Conservation (phyloP, 2,329 filamentous ascomycete species). For the Xylaria sp. region DNA sequence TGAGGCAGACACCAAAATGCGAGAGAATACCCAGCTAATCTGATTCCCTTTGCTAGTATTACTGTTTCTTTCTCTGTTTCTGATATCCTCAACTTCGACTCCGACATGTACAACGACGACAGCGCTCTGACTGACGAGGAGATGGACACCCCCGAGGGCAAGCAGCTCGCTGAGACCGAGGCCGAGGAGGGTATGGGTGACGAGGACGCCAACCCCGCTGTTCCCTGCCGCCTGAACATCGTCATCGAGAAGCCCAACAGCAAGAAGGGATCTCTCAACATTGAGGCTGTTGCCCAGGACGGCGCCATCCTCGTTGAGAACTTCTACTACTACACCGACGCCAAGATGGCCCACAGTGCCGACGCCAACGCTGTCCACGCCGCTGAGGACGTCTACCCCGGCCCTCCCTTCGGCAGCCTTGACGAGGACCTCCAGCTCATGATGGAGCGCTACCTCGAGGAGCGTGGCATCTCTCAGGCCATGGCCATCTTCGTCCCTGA, state of each 20-base stretch:
- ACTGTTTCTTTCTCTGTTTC: slow-evolving; percentile 79
- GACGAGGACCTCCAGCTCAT: slow-evolving; percentile 93
- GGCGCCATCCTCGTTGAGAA: slow-evolving; percentile 84
- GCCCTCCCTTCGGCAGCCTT: slow-evolving; percentile 87
- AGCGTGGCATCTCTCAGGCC: slow-evolving; percentile 81
- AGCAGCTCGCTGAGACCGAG: slow-evolving; percentile 50
- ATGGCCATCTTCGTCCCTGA: slow-evolving; percentile 89
- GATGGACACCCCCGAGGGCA: slow-evolving; percentile 37
- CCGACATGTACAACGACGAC: slow-evolving; percentile 54
- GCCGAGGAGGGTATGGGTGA: slow-evolving; percentile 50
- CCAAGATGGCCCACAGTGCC: slow-evolving; percentile 69
- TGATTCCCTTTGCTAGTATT: slow-evolving; percentile 47
- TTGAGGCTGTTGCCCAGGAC: slow-evolving; percentile 82
- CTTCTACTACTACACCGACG: slow-evolving; percentile 78
- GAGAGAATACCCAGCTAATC: slow-evolving; percentile 18
- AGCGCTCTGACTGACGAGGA: slow-evolving; percentile 48
- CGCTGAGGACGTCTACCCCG: slow-evolving; percentile 75
- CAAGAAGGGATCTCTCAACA: slow-evolving; percentile 70
- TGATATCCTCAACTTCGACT: slow-evolving; percentile 65
- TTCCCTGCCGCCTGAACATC: slow-evolving; percentile 79
- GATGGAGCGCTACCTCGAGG: slow-evolving; percentile 89
- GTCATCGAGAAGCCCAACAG: slow-evolving; percentile 75
- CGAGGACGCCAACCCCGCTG: slow-evolving; percentile 49
- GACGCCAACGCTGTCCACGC: slow-evolving; percentile 72
- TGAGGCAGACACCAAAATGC: slow-evolving; percentile 10